A percentile compares a stretch with the other conserved stretches of the same genome.
Conservation (phyloP, 2,329 filamentous ascomycete species). For the Alternaria ventricosa region DNA sequence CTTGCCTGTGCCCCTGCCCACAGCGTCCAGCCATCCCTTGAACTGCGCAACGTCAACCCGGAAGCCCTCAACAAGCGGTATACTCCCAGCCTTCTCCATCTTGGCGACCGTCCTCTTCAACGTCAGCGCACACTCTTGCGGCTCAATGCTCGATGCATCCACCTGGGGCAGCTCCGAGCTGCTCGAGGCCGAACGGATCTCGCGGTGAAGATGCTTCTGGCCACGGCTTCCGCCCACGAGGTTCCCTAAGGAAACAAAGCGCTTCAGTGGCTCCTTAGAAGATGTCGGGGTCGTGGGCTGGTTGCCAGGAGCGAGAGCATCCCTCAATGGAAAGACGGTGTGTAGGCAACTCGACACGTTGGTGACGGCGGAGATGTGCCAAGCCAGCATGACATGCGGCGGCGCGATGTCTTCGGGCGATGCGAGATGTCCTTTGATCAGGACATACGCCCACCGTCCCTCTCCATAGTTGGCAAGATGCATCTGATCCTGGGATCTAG, state of each 20-base stretch:
- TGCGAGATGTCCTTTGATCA: slow-evolving; percentile 9
- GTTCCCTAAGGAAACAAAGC: slow-evolving; percentile 16
- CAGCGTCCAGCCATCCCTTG: slow-evolving; percentile 25
- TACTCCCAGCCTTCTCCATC: slow-evolving; percentile 21
- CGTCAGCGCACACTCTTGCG: slow-evolving; percentile 6
- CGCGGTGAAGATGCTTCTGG: background rate
- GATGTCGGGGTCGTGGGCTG: background rate
- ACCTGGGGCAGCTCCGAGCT: slow-evolving; percentile 2
- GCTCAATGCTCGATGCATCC: background rate
- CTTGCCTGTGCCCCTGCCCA: slow-evolving; percentile 32
- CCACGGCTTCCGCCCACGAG: background rate
- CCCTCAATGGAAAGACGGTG: slow-evolving; percentile 10
- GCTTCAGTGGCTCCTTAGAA: slow-evolving; percentile 1
- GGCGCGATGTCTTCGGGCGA: background rate
- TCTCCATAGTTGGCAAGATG: slow-evolving; percentile 14
- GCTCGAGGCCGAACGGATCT: slow-evolving; percentile 10
- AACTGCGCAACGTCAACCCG: slow-evolving; percentile 25
- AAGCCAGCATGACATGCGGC: slow-evolving; percentile 21
- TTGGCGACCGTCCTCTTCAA: slow-evolving; percentile 23
- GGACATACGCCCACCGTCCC: slow-evolving; percentile 24
- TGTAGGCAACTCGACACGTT: slow-evolving; percentile 13
- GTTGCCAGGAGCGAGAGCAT: background rate
- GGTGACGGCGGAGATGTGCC: slow-evolving; percentile 16
- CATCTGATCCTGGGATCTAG: background rate
- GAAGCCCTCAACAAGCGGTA: slow-evolving; percentile 32